Base-by-base conservation (phyloP, 805 yeast species). In the Kregervanrija delftensis region DNA sequence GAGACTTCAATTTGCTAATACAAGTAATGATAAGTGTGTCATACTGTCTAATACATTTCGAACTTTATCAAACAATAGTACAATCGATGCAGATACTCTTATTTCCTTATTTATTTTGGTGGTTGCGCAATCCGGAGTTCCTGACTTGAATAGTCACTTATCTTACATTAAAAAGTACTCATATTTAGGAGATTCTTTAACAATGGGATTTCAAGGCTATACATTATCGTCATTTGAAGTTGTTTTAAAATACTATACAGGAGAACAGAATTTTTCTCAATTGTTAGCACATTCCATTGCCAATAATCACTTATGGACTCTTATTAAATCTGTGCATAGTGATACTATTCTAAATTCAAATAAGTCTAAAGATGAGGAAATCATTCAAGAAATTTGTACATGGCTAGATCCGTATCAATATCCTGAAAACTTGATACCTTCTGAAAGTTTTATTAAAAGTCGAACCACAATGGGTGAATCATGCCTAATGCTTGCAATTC, bases 141-240 rank as follows among this genome's bases (percentile, higher is more conserved):
- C 68, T 3, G 64, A 81, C 52, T 57, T 88, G 22, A 82, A 77
- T 50, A 73, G 77, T 2, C 89, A 85, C 51, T 57, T 90, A 10
- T 71, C 66, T 39, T 88, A 86, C 58, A 72, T 89, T 41, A 77
- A 79, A 49, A 67, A 72, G 35, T 87, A 83, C 55, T 72, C 82
- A 16, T 66, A 65, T 2, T 50, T 56, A 0, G 61, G 62, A 33
- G 65, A 63, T n/a, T 70, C 69, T 35, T 55, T 69, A 8, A 76
- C 71, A 36, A 57, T 69, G 3, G 96, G 96, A 0, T 68, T 76
- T 17, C 60, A 76, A 30, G 95, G 86, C 10, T 91, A 91, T 59
- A 81, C 89, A 1, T 52, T 88, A 11, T 83, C 96, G 38, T 87
- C 96, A 5, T 68, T 89, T 37, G 96, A 89, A 54, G 96, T 89